Evolutionary conservation across 2,329 filamentous ascomycete genomes (phyloP), one percentile per base, ranked within the genome.

Genomic region (Aspergillus clavatus): DNA sequence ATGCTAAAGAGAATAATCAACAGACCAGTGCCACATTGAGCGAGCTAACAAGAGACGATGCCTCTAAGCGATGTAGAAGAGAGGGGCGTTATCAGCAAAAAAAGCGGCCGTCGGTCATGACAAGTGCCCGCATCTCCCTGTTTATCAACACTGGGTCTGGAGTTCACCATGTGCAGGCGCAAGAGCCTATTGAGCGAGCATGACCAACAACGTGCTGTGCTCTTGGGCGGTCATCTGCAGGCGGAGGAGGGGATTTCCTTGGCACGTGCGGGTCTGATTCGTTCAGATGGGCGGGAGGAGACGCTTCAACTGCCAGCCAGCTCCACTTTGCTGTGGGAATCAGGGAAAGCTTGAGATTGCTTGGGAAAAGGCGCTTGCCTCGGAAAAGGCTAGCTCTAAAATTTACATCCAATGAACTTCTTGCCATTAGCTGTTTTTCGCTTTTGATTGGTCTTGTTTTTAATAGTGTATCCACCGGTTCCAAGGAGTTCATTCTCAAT

Each of bases 261-360:
- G 52, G 46, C 54, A 56, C 54, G 54, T 56, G 54, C 50, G 29
- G 22, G 26, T 37, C 42, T 54, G 47, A 50, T 51, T 53, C 43
- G 50, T 36, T 42, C 24, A 40, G 31, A 39, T 11, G 5, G 8
- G 21, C 27, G 28, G 42, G 35, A 18, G 8, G 3, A 10, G 3
- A 6, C n/a, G 31, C 16, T 18, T 35, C 7, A 35, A 21, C 19
- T 16, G 31, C 35, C 36, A 43, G 29, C 21, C 24, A 23, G 31
- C 12, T 36, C 7, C 14, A 29, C 36, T 35, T 31, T 23, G 2
- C 0, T 27, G 41, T 35, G 38, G 44, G 45, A 33, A 40, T 38
- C 11, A 40, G 28, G 42, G 40, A 48, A 49, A 54, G 51, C 46
- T 54, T 51, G 38, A 21, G 23, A 8, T 22, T 23, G 33, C 44